Conservation (phyloP, 148 eudicot genomes). For the Spergularia marina region DNA sequence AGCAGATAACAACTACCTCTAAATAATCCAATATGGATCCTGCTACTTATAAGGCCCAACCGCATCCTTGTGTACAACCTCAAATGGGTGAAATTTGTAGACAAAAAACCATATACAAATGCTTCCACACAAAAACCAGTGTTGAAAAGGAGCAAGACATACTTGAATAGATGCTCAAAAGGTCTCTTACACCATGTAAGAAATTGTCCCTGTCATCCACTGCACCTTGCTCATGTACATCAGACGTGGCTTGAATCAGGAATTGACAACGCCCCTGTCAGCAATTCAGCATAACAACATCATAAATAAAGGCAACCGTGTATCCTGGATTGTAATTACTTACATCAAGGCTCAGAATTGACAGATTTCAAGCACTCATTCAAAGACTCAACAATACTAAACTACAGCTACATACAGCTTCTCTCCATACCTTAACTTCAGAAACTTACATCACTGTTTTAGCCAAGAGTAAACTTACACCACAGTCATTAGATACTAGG, state of each 20-base stretch:
- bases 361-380: not conserved
- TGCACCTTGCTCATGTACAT: conserved; percentile 96
- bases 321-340: not conserved
- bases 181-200: conserved; percentile 95
- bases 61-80: not conserved
- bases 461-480: not conserved
- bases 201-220: conserved; percentile 95
- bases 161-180: conserved; percentile 94
- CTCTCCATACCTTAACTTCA: not conserved
- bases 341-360: not conserved
- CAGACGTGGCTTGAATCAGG: conserved; percentile 81
- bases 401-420: not conserved
- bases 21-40: not conserved
- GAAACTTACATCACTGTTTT: not conserved
- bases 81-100: not conserved
- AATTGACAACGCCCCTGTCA: conserved; percentile 71
- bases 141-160: conserved; percentile 15
- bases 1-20: not conserved
- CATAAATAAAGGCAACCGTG: not conserved
- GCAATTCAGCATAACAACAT: conserved; percentile 29
- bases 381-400: not conserved
- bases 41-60: not conserved
- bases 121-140: not conserved
- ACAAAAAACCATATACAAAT: not conserved
- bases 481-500: not conserved